These are phyloP conservation scores for Podospora pseudoanserina DNA, from an alignment of 495 filamentous ascomycete species.

Conservation along the genomic window DNA sequence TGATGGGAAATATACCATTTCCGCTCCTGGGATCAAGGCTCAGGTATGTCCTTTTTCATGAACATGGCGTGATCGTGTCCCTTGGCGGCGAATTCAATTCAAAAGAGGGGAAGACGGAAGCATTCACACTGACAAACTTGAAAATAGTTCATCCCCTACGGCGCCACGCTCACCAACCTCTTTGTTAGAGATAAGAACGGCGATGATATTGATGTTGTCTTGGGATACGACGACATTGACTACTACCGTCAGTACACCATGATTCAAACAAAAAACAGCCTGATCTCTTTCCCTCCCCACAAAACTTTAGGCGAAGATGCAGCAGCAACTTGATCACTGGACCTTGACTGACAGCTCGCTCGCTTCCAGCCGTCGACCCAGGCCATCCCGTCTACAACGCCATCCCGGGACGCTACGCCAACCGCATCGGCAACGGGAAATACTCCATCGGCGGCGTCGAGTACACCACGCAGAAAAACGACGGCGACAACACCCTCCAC, in stretches of 20 bases:
- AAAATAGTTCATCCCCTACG: constrained; percentile 52
- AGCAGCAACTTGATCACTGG: not conserved
- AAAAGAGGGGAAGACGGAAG: constrained; percentile 1
- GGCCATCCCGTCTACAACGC: constrained; percentile 51
- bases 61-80: not conserved
- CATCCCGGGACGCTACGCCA: constrained; percentile 53
- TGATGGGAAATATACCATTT: constrained; percentile 48
- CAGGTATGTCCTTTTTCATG: constrained; percentile 34
- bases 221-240: constrained; percentile 49
- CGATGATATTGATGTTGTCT: constrained; percentile 49
- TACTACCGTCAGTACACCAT: constrained; percentile 39
- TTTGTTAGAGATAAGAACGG: constrained; percentile 56
- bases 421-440: constrained; percentile 52
- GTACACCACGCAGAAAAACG: constrained; percentile 50
- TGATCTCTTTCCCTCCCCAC: constrained; percentile 8
- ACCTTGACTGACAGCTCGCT: not conserved
- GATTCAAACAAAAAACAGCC: constrained; percentile 12
- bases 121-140: not conserved
- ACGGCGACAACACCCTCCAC: constrained; percentile 58
- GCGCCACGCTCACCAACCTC: constrained; percentile 54
- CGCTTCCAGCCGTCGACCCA: constrained; percentile 40
- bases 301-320: constrained; percentile 9
- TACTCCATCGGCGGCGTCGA: constrained; percentile 52
- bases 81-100: not conserved
- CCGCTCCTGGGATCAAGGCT: constrained; percentile 48